Conservation (phyloP, 352 stramenopile genomes). For the Phytopythium delawarense region DNA sequence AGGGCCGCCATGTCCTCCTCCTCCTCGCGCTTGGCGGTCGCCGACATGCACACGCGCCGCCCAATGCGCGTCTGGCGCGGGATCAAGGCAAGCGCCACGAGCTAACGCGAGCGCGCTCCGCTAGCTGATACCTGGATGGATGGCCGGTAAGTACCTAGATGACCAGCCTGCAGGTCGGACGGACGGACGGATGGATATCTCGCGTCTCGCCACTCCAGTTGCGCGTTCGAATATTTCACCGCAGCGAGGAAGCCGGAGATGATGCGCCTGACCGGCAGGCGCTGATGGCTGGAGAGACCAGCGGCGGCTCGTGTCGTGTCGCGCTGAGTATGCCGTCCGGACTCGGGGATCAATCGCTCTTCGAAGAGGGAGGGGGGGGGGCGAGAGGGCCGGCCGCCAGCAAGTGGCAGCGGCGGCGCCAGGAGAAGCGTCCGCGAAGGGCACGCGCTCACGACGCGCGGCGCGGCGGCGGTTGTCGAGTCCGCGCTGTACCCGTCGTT, state of each 20-base stretch:
- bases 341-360: too few relatives aligned
- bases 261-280: background rate
- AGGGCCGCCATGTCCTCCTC: background rate
- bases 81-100: background rate
- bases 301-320: background rate
- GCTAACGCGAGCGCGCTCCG: background rate
- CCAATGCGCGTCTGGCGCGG: background rate
- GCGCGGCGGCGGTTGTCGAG: too few relatives aligned
- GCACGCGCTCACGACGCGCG: too few relatives aligned
- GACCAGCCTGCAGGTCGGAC: background rate
- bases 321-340: too few relatives aligned
- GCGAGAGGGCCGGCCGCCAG: too few relatives aligned
- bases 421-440: too few relatives aligned
- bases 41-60: slow-evolving; percentile 3
- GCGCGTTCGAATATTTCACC: background rate
- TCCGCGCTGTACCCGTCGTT: too few relatives aligned
- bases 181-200: background rate
- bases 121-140: background rate
- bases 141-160: background rate
- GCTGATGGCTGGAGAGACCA: background rate
- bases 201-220: background rate
- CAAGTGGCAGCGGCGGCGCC: too few relatives aligned
- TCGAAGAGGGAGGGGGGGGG: too few relatives aligned
- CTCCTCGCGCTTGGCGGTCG: slow-evolving; percentile 1
- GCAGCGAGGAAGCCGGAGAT: background rate